Percentiles rank a stretch among this genome's conserved stretches.
These are phyloP conservation scores for Mucor irregularis DNA, from an alignment of 371 early-diverging fungal species.

Conservation along the genomic window DNA sequence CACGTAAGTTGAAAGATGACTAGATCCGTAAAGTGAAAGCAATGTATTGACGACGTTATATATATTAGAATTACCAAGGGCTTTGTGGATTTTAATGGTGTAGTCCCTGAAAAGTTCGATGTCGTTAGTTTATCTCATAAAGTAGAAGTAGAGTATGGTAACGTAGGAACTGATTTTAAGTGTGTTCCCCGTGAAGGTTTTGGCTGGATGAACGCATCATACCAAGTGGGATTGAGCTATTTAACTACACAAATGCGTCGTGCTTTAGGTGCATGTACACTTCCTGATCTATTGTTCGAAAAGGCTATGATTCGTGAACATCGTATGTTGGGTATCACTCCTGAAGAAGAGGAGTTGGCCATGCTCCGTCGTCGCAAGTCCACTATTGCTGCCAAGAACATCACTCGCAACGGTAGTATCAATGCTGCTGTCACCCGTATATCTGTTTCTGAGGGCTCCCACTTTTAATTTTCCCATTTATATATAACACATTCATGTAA, in stretches of 20 bases:
- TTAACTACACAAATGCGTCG: slow-evolving; percentile 77
- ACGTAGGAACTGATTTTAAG: slow-evolving; percentile 94
- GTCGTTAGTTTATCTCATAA: slow-evolving; percentile 90
- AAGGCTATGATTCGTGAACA: slow-evolving; percentile 38
- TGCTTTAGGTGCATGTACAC: slow-evolving; percentile 83
- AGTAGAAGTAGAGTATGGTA: slow-evolving; percentile 95
- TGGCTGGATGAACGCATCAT: slow-evolving; percentile 98
- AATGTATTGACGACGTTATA: neutral
- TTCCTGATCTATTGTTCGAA: slow-evolving; percentile 72
- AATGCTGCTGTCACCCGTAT: slow-evolving; percentile 29
- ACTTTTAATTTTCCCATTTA: neutral
- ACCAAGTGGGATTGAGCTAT: slow-evolving; percentile 82
- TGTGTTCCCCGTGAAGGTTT: slow-evolving; percentile 94
- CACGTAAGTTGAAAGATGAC: too few species aligned
- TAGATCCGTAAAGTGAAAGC: slow-evolving; percentile 6
- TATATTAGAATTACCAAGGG: slow-evolving; percentile 76
- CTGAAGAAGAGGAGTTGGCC: slow-evolving; percentile 22
- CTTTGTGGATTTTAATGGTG: slow-evolving; percentile 97
- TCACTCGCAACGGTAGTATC: slow-evolving; percentile 28
- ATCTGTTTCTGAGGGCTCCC: slow-evolving; percentile 12
- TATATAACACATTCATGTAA: too few species aligned
- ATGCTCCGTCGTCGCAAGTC: slow-evolving; percentile 25
- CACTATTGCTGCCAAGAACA: slow-evolving; percentile 19
- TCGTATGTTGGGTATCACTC: slow-evolving; percentile 26
- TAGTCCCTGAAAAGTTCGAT: slow-evolving; percentile 97